Conservation (phyloP, 441 rosid species). For the Arabidopsis lyrata region DNA sequence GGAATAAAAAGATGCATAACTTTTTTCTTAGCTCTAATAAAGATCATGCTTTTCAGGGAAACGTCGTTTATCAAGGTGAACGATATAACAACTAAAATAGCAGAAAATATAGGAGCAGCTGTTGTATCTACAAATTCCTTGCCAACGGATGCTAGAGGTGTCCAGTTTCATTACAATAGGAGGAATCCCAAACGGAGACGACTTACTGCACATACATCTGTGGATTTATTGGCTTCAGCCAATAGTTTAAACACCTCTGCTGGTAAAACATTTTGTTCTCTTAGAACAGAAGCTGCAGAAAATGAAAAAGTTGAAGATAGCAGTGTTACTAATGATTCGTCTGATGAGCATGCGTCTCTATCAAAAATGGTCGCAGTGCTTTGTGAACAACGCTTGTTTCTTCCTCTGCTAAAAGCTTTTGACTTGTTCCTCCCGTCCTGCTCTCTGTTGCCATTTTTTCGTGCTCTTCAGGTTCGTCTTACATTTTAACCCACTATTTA, state of each 20-base stretch:
- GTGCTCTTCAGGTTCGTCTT: constrained; percentile 95
- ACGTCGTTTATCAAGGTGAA: constrained; percentile 97
- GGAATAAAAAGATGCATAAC: constrained; percentile 27
- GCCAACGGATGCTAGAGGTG: constrained; percentile 62
- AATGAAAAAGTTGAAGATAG: constrained; percentile 57
- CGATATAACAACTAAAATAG: constrained; percentile 89
- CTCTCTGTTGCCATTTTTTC: constrained; percentile 89
- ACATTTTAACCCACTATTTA: constrained; percentile 24
- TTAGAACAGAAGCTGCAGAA: constrained; percentile 52
- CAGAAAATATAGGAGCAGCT: constrained; percentile 88
- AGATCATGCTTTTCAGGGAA: constrained; percentile 69
- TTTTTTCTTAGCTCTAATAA: constrained; percentile 33
- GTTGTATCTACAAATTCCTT: constrained; percentile 82
- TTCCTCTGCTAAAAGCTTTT: constrained; percentile 96
- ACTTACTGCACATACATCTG: constrained; percentile 66
- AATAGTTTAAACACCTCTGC: constrained; percentile 51
- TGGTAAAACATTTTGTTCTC: constrained; percentile 46
- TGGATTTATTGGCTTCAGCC: constrained; percentile 54
- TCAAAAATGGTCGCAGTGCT: constrained; percentile 96
- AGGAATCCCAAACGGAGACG: constrained; percentile 88
- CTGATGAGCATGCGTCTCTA: constrained; percentile 74
- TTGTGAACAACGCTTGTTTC: constrained; percentile 92
- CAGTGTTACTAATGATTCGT: constrained; percentile 56
- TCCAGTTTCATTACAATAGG: constrained; percentile 87
- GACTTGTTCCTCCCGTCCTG: constrained; percentile 99